Conservation (phyloP, 169 alveolate species). For the Plasmodium cynomolgi region DNA sequence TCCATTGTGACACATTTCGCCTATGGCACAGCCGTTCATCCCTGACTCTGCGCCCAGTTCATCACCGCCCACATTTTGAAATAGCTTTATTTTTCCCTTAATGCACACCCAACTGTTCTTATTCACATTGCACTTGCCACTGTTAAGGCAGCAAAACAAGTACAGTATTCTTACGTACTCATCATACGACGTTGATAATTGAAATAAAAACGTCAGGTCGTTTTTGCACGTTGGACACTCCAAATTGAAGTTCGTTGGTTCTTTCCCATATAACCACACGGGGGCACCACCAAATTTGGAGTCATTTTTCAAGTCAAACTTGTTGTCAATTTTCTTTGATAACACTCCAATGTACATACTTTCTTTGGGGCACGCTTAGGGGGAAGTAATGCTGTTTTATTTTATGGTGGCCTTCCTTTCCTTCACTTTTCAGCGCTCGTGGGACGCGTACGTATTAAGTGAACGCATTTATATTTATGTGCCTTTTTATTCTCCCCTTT, state of each 20-base stretch:
- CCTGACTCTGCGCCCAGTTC: not conserved
- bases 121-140: constrained; percentile 57
- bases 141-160: constrained; percentile 57
- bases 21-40: not conserved
- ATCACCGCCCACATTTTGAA: not conserved
- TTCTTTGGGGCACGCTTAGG: not conserved
- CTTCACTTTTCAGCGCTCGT: not conserved
- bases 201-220: constrained; percentile 52
- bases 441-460: not conserved
- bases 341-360: constrained; percentile 64
- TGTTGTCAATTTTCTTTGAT: constrained; percentile 42
- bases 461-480: not conserved
- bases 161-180: constrained; percentile 63
- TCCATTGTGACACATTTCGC: not conserved
- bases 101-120: constrained; percentile 65
- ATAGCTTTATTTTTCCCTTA: constrained; percentile 47
- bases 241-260: constrained; percentile 31
- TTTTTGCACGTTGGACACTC: constrained; percentile 57
- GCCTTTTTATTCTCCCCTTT: not conserved
- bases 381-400: not conserved
- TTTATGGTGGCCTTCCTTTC: not conserved
- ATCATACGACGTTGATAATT: constrained; percentile 60
- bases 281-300: constrained; percentile 74
- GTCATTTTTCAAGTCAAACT: constrained; percentile 60
- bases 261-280: constrained; percentile 50